Conservation (phyloP, 2,329 filamentous ascomycete genomes). For the Penicillium corylophilum region DNA sequence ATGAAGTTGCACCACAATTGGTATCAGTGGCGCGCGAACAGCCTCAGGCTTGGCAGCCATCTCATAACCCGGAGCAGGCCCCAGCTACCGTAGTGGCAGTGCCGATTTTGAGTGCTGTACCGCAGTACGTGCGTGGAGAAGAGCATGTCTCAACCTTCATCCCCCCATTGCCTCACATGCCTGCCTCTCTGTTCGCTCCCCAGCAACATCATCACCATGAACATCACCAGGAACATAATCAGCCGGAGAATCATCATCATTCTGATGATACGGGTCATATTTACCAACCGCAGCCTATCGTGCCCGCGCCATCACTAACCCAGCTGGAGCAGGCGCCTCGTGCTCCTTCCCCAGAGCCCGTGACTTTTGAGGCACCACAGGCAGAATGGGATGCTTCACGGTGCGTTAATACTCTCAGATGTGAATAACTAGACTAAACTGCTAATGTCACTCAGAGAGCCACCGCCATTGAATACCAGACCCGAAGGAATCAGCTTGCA, state of each 20-base stretch:
- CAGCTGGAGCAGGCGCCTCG: conserved; percentile 33
- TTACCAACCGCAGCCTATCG: conserved; percentile 38
- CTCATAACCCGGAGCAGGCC: not conserved
- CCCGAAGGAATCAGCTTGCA: conserved; percentile 88
- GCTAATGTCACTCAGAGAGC: conserved; percentile 51
- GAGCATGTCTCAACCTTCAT: conserved; percentile 41
- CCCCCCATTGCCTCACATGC: conserved; percentile 16
- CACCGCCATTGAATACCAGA: conserved; percentile 63
- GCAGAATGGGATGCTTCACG: conserved; percentile 63
- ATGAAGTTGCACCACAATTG: conserved; percentile 1
- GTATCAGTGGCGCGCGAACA: not conserved
- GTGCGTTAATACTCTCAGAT: conserved; percentile 38
- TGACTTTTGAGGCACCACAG: conserved; percentile 57
- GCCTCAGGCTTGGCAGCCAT: not conserved
- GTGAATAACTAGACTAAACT: conserved; percentile 5
- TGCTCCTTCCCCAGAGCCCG: conserved; percentile 25
- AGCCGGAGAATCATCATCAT: conserved; percentile 1
- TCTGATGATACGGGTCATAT: conserved; percentile 7
- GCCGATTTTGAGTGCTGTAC: conserved; percentile 38
- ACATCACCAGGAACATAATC: not conserved
- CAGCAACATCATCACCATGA: conserved; percentile 6
- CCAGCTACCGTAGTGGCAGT: not conserved
- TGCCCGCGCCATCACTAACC: conserved; percentile 43
- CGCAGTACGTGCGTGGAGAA: conserved; percentile 47
- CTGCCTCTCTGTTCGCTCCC: conserved; percentile 11